phyloP scores from a whole-genome alignment of 2,329 filamentous ascomycete species.

The Macrophomina tecta region DNA sequence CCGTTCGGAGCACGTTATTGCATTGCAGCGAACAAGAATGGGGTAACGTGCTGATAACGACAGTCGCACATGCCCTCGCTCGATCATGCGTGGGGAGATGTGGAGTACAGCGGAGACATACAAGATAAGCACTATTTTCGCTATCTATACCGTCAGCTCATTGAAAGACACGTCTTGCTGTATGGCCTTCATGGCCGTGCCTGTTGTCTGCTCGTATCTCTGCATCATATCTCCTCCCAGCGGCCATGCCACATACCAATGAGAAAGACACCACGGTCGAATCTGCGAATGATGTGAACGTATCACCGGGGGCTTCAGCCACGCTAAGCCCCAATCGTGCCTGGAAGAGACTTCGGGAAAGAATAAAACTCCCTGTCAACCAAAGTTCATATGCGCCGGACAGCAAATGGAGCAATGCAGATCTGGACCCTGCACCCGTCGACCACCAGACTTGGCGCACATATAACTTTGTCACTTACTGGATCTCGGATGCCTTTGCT shows the following conservation, averaged over 20 bases:
- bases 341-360: background rate
- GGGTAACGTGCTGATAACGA: conserved; percentile 5
- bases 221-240: background rate
- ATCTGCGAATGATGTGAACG: background rate
- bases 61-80: background rate
- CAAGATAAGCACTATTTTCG: background rate
- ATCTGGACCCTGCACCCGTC: conserved; percentile 5
- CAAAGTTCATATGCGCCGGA: background rate
- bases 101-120: background rate
- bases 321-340: background rate
- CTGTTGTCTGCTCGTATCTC: background rate
- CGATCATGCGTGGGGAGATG: background rate
- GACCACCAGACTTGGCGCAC: conserved; percentile 5
- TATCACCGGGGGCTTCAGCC: background rate
- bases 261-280: background rate
- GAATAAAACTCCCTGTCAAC: background rate
- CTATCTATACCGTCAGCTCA: background rate
- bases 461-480: conserved; percentile 16
- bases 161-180: background rate
- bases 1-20: background rate
- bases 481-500: conserved; percentile 18
- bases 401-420: conserved; percentile 13
- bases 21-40: background rate
- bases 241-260: background rate
- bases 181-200: background rate